These are phyloP conservation scores for Magnaporthiopsis incrustans DNA, from an alignment of 2,329 filamentous ascomycete genomes.

Conservation along the genomic window DNA sequence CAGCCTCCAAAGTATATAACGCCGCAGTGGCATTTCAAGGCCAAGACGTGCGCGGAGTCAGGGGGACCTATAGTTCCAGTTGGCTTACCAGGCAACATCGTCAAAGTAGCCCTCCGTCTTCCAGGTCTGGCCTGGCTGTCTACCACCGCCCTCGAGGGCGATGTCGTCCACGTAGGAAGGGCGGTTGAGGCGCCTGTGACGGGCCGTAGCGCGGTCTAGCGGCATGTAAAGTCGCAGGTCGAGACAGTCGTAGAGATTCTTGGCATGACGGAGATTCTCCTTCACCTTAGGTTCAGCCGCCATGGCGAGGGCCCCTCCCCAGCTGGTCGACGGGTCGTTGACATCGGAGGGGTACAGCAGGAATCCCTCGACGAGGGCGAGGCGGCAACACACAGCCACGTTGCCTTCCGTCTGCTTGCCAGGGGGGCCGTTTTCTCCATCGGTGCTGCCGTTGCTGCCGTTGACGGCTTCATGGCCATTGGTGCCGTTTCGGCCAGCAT, in stretches of 20 bases:
- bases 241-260: conserved; percentile 6
- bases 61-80: too few relatives aligned
- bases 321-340: not conserved
- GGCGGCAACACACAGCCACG: not conserved
- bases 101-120: conserved; percentile 22
- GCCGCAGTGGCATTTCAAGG: not conserved
- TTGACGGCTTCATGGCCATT: not conserved
- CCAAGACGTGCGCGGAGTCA: too few relatives aligned
- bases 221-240: conserved; percentile 17
- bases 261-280: not conserved
- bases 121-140: conserved; percentile 18
- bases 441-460: not conserved
- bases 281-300: not conserved
- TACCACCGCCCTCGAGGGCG: conserved; percentile 7
- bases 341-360: not conserved
- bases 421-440: not conserved
- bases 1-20: not conserved
- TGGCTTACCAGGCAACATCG: conserved; percentile 12
- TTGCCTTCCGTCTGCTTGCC: not conserved
- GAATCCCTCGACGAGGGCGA: conserved; percentile 1
- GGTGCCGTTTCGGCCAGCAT: not conserved
- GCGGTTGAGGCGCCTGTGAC: conserved; percentile 11
- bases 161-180: conserved; percentile 12
- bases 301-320: not conserved
- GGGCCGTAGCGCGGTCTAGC: conserved; percentile 10